Conservation (phyloP, 345 rosid genomes). For the Hevea brasiliensis region DNA sequence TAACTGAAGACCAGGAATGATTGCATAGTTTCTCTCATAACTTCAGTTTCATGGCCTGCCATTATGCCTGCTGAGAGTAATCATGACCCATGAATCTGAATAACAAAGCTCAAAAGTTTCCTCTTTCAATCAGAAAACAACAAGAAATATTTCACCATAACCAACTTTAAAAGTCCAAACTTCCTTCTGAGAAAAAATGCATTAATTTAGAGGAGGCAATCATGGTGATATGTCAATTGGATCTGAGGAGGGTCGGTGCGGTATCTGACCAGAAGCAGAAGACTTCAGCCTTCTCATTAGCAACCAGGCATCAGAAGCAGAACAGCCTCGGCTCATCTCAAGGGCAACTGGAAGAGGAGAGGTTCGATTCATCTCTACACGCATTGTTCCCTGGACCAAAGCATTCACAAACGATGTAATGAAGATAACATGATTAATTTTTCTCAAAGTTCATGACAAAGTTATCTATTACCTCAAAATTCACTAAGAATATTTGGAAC, state of each 20-base stretch:
- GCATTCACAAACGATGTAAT: background rate
- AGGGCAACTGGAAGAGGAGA: slow-evolving; percentile 62
- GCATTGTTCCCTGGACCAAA: slow-evolving; percentile 69
- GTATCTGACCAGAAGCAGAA: slow-evolving; percentile 23
- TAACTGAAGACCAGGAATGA: background rate
- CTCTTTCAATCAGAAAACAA: background rate
- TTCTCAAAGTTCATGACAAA: slow-evolving; percentile 2
- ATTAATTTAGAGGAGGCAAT: slow-evolving; percentile 2
- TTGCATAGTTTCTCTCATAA: background rate
- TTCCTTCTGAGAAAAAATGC: background rate
- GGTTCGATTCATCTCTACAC: slow-evolving; percentile 55
- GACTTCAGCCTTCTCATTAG: slow-evolving; percentile 62
- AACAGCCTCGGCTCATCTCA: slow-evolving; percentile 74
- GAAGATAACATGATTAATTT: background rate
- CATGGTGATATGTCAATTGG: slow-evolving; percentile 52
- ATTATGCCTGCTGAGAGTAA: background rate
- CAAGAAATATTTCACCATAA: background rate
- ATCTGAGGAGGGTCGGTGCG: slow-evolving; percentile 10
- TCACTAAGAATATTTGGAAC: slow-evolving; percentile 62
- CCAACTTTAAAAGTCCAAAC: background rate
- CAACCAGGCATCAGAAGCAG: slow-evolving; percentile 66
- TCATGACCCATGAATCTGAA: background rate
- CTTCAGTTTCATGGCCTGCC: background rate
- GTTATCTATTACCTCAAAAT: slow-evolving; percentile 65
- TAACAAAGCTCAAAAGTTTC: background rate